These are phyloP conservation scores for Teratosphaeria gauchensis DNA, from an alignment of 2,329 filamentous ascomycete genomes.

Conservation along the genomic window DNA sequence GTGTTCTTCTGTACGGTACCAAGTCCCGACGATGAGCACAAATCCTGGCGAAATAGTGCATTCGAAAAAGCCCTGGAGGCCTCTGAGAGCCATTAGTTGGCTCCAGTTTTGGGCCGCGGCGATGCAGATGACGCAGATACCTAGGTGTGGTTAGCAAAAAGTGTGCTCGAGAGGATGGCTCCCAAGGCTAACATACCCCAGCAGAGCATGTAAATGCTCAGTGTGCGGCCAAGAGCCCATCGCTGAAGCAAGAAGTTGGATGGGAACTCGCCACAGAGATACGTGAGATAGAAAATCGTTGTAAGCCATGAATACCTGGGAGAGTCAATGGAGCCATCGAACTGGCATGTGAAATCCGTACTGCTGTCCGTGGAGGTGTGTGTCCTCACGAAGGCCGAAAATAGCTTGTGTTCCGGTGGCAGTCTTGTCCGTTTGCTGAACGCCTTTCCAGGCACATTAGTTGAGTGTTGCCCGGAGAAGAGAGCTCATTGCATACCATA, in stretches of 20 bases:
- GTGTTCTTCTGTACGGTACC: slow-evolving; percentile 29
- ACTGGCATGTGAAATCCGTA: slow-evolving; percentile 29
- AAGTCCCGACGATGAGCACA: slow-evolving; percentile 26
- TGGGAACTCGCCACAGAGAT: slow-evolving; percentile 28
- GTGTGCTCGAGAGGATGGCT: too few species aligned
- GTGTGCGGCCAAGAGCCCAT: slow-evolving; percentile 26
- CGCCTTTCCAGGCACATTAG: slow-evolving; percentile 28
- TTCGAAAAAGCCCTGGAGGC: slow-evolving; percentile 30
- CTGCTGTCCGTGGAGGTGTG: slow-evolving; percentile 27
- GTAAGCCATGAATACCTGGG: slow-evolving; percentile 6
- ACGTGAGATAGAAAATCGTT: slow-evolving; percentile 36
- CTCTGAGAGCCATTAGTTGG: slow-evolving; percentile 27
- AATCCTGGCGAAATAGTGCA: slow-evolving; percentile 30
- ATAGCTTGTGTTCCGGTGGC: slow-evolving; percentile 30
- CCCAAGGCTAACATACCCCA: slow-evolving; percentile 11
- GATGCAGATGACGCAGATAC: slow-evolving; percentile 20
- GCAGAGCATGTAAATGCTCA: slow-evolving; percentile 28
- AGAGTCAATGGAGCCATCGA: neutral
- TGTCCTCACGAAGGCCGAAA: slow-evolving; percentile 42
- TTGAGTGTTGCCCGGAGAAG: neutral
- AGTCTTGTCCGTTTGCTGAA: slow-evolving; percentile 42
- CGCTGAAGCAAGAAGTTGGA: slow-evolving; percentile 27
- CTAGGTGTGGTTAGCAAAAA: slow-evolving; percentile 1
- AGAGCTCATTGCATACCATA: neutral
- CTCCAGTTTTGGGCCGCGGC: slow-evolving; percentile 25